Conservation (phyloP, 768 basidiomycete genomes). For the Boletales sp. region DNA sequence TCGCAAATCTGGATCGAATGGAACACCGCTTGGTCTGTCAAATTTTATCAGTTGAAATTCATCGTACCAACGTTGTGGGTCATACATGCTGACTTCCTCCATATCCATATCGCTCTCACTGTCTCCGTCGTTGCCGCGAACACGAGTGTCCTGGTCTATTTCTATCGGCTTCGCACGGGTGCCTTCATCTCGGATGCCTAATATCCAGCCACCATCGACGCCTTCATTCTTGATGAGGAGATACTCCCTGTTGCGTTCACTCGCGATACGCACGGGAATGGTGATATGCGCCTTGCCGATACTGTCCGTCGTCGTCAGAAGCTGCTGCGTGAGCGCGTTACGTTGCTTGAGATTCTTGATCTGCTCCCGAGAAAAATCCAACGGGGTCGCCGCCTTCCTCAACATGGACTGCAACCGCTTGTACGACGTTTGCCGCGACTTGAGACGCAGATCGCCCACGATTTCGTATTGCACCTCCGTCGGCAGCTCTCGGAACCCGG, state of each 20-base stretch:
- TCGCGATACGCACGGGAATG: slow-evolving; percentile 92
- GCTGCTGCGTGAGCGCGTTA: slow-evolving; percentile 89
- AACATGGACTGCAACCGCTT: slow-evolving; percentile 91
- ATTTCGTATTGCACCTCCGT: slow-evolving; percentile 99
- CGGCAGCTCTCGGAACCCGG: slow-evolving; percentile 87
- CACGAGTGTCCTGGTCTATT: slow-evolving; percentile 63
- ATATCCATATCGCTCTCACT: slow-evolving; percentile 64
- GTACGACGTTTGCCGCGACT: slow-evolving; percentile 93
- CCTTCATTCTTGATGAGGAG: slow-evolving; percentile 92
- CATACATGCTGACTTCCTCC: slow-evolving; percentile 79
- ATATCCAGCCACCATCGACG: slow-evolving; percentile 86
- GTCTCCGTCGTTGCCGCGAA: slow-evolving; percentile 32
- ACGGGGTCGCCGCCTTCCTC: slow-evolving; percentile 66
- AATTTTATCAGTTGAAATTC: slow-evolving; percentile 9
- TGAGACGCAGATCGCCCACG: slow-evolving; percentile 89
- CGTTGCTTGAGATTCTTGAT: slow-evolving; percentile 87
- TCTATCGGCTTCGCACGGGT: slow-evolving; percentile 82
- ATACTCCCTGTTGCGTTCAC: slow-evolving; percentile 92
- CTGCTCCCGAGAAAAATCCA: slow-evolving; percentile 96
- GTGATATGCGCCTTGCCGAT: slow-evolving; percentile 87
- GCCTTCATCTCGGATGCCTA: slow-evolving; percentile 88
- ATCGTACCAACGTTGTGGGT: not conserved
- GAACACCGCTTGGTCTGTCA: slow-evolving; percentile 28
- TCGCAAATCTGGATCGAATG: slow-evolving; percentile 58
- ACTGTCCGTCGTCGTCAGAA: slow-evolving; percentile 86